A percentile compares a stretch with the other conserved stretches of the same genome.
Conservation (phyloP, 179 eudicot species). For the Spinacia oleracea region DNA sequence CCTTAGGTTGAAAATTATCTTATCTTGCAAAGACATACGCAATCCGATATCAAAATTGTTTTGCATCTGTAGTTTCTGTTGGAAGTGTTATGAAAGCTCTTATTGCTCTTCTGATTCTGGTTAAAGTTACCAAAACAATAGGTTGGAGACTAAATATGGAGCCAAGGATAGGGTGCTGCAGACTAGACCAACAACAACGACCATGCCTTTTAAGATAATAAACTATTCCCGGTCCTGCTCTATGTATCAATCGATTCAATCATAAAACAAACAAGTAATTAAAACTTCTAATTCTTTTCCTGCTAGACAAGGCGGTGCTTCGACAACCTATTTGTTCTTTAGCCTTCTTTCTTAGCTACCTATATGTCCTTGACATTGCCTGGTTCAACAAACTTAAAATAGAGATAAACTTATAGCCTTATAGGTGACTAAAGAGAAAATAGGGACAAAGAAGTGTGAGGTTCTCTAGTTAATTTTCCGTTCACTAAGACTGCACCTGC, state of each 20-base stretch:
- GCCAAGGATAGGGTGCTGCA: not conserved
- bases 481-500: not conserved
- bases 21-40: not conserved
- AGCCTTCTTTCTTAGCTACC: not conserved
- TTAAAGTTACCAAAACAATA: not conserved
- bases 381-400: not conserved
- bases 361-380: not conserved
- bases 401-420: not conserved
- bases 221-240: not conserved
- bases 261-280: not conserved
- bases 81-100: not conserved
- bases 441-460: not conserved
- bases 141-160: not conserved
- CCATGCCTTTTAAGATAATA: not conserved
- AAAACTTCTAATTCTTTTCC: not conserved
- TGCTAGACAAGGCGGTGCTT: not conserved
- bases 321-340: not conserved
- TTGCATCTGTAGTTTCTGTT: not conserved
- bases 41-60: not conserved
- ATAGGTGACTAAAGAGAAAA: not conserved
- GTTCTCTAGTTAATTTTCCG: not conserved
- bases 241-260: not conserved
- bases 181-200: not conserved
- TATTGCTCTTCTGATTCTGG: not conserved
- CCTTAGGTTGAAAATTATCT: not conserved